A percentile compares a stretch with the other conserved stretches of the same genome.
phyloP scores from a whole-genome alignment of 306 rosid genomes.

The Malus sylvestris region DNA sequence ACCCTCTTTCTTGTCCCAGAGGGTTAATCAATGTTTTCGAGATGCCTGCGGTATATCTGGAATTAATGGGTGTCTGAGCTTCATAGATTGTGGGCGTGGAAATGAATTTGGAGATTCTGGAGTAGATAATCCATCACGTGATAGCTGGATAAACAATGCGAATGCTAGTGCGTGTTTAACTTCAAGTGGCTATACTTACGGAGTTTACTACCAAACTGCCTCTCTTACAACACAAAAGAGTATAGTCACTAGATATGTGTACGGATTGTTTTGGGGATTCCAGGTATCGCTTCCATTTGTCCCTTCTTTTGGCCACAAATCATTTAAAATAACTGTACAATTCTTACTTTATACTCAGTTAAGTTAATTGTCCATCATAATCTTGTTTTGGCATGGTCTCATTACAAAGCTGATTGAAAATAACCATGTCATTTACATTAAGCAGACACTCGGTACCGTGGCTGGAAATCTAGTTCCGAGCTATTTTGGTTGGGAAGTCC shows the following conservation, averaged over 20 bases:
- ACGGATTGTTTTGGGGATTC: slow-evolving; percentile 83
- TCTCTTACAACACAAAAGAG: slow-evolving; percentile 33
- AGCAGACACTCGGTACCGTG: slow-evolving; percentile 80
- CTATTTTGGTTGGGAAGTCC: slow-evolving; percentile 69
- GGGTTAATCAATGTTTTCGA: slow-evolving; percentile 81
- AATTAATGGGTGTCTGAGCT: slow-evolving; percentile 6
- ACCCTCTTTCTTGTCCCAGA: slow-evolving; percentile 34
- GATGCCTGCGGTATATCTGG: slow-evolving; percentile 28
- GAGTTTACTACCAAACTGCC: slow-evolving; percentile 56
- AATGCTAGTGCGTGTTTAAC: slow-evolving; percentile 37
- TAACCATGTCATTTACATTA: slow-evolving; percentile 10
- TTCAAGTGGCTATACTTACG: slow-evolving; percentile 29
- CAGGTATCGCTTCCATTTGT: slow-evolving; percentile 44
- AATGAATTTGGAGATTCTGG: background rate
- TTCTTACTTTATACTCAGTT: background rate
- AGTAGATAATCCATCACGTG: background rate
- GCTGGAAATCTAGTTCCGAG: slow-evolving; percentile 70
- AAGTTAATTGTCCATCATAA: background rate
- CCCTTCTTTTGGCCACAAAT: background rate
- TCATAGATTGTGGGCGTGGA: slow-evolving; percentile 70
- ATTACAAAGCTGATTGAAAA: background rate
- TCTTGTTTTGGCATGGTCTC: background rate
- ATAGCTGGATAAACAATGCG: background rate
- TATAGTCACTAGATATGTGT: slow-evolving; percentile 52
- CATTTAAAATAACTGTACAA: background rate